Evolutionary conservation across 139 green algal genomes (phyloP), one percentile per base, ranked within the genome.

Genomic region (Nannochloris sp.): DNA sequence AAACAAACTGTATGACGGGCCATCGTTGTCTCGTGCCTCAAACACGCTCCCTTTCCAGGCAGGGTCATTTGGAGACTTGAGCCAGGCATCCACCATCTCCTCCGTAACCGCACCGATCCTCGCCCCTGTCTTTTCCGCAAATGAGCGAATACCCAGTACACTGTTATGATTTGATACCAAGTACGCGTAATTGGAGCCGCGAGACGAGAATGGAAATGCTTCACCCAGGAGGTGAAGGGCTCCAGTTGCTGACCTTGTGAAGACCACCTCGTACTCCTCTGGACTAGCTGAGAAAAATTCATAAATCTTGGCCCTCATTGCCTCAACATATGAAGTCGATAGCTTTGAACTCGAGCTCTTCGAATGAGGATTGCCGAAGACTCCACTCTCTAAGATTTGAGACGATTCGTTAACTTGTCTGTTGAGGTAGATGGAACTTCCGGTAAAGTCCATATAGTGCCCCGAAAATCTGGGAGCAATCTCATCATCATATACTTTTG

Each of bases 141-240:
- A 27, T 37, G 88, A 68, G 5, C 87, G 65, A 23, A 96, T 80
- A 2, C 88, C 90, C 53, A 96, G 69, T 36, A 95, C 84, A 69
- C 81, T 91, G 72, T 83, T 95, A 72, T 93, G 86, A 60, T 88
- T 91, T 57, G 84, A 66, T 4, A 60, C 59, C 4, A 78, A 79
- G 76, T 91, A 86, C 1, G 62, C 34, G 31, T 86, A 85, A 1
- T 53, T 36, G 27, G 34, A 40, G 8, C 61, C 78, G 48, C 49
- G 6, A 2, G 15, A 16, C 3, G 55, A 61, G 88, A 90, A 97
- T 0, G 85, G 84, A 49, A 96, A 93, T 4, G 62, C 50, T 62
- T 94, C 85, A 0, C 74, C 88, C 15, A 95, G 74, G 69, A 97
- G 57, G 49, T 82, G 85, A 6, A 97, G 68, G 0, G 83, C 85